phyloP scores from a whole-genome alignment of 345 rosid genomes.

The Noccaea bulbosa region DNA sequence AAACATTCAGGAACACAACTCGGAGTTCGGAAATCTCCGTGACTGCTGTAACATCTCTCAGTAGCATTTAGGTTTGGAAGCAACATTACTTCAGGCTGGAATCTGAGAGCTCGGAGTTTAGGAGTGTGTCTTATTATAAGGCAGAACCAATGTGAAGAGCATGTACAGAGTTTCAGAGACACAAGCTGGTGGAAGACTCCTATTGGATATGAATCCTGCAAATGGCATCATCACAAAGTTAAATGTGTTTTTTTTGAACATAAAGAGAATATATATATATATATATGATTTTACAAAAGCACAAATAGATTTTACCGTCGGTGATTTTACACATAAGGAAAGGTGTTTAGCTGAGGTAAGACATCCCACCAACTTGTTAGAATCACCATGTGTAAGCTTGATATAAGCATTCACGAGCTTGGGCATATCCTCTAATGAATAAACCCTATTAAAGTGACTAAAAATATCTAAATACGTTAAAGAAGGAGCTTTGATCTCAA shows the following conservation, averaged over 20 bases:
- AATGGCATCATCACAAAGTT: background rate
- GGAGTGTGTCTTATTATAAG: constrained; percentile 15
- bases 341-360: constrained; percentile 25
- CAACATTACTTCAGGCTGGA: background rate
- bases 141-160: constrained; percentile 1
- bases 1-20: constrained; percentile 1
- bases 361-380: background rate
- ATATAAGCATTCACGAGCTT: background rate
- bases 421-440: background rate
- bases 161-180: constrained; percentile 15
- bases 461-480: background rate
- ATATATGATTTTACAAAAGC: constrained; percentile 2
- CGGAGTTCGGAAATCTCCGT: background rate
- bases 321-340: constrained; percentile 10
- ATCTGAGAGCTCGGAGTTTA: constrained; percentile 30
- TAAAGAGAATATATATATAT: background rate
- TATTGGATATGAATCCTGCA: constrained; percentile 6
- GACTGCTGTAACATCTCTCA: background rate
- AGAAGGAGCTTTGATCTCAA: constrained; percentile 30
- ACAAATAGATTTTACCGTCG: background rate
- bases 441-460: background rate
- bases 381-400: background rate
- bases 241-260: background rate
- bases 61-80: too few species aligned
- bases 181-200: constrained; percentile 13